These are phyloP conservation scores for Pseudocercospora pini-densiflorae DNA, from an alignment of 2,329 filamentous ascomycete species.

Conservation along the genomic window DNA sequence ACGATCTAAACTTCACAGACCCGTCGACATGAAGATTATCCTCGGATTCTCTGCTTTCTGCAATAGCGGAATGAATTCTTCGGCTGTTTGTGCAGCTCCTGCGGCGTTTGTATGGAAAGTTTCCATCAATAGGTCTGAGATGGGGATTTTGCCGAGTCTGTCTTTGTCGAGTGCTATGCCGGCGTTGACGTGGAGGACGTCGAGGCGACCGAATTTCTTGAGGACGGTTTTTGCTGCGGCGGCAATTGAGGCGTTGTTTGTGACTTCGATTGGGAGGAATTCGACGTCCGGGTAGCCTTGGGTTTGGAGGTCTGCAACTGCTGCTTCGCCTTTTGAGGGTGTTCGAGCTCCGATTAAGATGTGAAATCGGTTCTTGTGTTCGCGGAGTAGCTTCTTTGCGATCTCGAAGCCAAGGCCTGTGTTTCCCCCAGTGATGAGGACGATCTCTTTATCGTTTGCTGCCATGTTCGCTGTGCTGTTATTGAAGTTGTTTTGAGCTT, in stretches of 20 bases:
- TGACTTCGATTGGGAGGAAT: slow-evolving; percentile 59
- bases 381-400: slow-evolving; percentile 56
- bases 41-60: slow-evolving; percentile 16
- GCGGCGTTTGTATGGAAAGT: slow-evolving; percentile 35
- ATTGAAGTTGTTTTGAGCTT: neutral
- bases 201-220: slow-evolving; percentile 51
- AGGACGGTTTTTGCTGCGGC: slow-evolving; percentile 50
- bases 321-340: slow-evolving; percentile 56
- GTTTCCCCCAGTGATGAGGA: slow-evolving; percentile 62
- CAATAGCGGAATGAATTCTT: slow-evolving; percentile 34
- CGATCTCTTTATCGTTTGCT: slow-evolving; percentile 40
- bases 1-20: slow-evolving; percentile 8
- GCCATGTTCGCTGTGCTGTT: slow-evolving; percentile 11
- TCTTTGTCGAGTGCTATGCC: slow-evolving; percentile 39
- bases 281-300: slow-evolving; percentile 39
- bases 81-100: slow-evolving; percentile 30
- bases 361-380: slow-evolving; percentile 54
- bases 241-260: slow-evolving; percentile 58
- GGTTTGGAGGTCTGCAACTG: slow-evolving; percentile 44
- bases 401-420: slow-evolving; percentile 64
- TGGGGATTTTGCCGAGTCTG: neutral
- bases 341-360: slow-evolving; percentile 61
- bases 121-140: slow-evolving; percentile 5
- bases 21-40: slow-evolving; percentile 16
- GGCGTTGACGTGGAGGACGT: slow-evolving; percentile 63